A percentile compares a stretch with the other conserved stretches of the same genome.
phyloP scores from a whole-genome alignment of 2,329 filamentous ascomycete genomes.

The Colletotrichum falcatum region DNA sequence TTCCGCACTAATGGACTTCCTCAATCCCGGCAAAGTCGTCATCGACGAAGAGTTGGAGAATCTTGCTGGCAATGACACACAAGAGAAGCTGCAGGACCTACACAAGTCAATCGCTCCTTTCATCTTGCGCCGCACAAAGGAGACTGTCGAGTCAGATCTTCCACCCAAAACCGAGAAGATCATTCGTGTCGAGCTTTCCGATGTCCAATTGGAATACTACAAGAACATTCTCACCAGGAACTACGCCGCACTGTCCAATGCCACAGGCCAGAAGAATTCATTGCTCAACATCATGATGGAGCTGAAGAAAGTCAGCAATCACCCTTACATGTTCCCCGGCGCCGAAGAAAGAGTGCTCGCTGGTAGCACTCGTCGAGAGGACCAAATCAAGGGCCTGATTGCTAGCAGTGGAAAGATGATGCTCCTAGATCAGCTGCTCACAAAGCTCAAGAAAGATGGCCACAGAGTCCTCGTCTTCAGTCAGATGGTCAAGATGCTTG shows the following conservation, averaged over 20 bases:
- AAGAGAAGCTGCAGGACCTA: constrained; percentile 86
- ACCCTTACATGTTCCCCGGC: constrained; percentile 97
- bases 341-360: constrained; percentile 90
- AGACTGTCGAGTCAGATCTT: constrained; percentile 95
- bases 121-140: constrained; percentile 95
- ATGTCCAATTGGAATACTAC: constrained; percentile 97
- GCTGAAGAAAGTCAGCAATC: constrained; percentile 98
- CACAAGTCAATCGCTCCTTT: constrained; percentile 91
- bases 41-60: constrained; percentile 92
- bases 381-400: constrained; percentile 91
- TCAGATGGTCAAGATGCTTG: constrained; percentile 99
- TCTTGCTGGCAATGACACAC: constrained; percentile 82
- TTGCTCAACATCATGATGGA: constrained; percentile 99
- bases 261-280: constrained; percentile 92
- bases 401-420: constrained; percentile 99
- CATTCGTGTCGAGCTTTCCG: constrained; percentile 95
- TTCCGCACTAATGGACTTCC: constrained; percentile 91
- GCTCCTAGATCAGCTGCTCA: constrained; percentile 93
- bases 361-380: constrained; percentile 85
- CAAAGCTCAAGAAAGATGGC: constrained; percentile 91
- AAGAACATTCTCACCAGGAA: constrained; percentile 98
- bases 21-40: constrained; percentile 92
- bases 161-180: constrained; percentile 99
- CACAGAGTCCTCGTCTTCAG: constrained; percentile 98
- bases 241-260: constrained; percentile 93